Base-by-base conservation (phyloP, 2,329 filamentous ascomycete species). In the Laburnicola sp. region DNA sequence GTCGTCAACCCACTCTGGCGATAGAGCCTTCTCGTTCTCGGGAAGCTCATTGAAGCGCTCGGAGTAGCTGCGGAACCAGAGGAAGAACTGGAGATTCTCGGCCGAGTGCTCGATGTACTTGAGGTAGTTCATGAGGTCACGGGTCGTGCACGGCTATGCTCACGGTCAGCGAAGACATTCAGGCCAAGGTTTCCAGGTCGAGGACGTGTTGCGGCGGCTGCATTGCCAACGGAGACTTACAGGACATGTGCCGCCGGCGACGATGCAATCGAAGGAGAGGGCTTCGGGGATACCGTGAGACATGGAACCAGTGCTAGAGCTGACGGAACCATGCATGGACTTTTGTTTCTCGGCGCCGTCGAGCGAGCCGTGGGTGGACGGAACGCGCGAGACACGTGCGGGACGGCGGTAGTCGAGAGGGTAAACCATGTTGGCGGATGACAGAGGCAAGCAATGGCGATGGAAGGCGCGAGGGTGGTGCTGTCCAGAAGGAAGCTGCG, bases 101-200 rank as follows among this genome's bases (percentile, higher is more conserved):
- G 89, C 88, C 22, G 86, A 80, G 57, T 86, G 82, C 71, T 93
- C 88, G 53, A 93, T 83, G 70, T 93, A 92, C 54, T 88, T 80
- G 53, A 93, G 81, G 61, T 91, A 93, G 72, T 91, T 88, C 86
- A 93, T 90, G 68, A 94, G 92, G 69, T 94, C 88, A 35, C 87
- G 83, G 30, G 86, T 75, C 2, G 88, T 91, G 74, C 88, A 87
- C 49, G 89, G 89, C 89, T 72, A 49, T 11, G 23, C 10, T 30
- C 16, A 16, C 6, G 28, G 21, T 39, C 37, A 44, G 40, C 21
- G n/a, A 23, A n/a, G 3, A 22, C 22, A 26, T 22, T 51, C 16
- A 40, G 36, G n/a, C 27, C 8, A 7, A 8, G 21, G 11, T 10
- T 40, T 6, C 38, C 38, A 25, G 5, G 25, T 6, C 4, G 10